Base-by-base conservation (phyloP, 306 rosid genomes). In the Prunus armeniaca region DNA sequence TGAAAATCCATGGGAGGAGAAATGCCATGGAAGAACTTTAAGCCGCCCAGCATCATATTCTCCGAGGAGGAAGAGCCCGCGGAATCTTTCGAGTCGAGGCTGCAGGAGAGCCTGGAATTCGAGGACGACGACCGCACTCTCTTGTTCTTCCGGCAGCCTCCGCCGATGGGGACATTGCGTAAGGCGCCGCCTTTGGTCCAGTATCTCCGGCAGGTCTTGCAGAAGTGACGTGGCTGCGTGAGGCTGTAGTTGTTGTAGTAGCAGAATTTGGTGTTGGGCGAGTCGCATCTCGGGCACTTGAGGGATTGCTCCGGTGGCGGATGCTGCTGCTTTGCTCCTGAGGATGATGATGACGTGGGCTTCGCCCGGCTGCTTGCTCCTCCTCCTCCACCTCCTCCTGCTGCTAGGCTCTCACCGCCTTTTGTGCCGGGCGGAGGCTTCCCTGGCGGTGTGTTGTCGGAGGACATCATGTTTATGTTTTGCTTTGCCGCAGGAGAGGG, bases 181-280 rank as follows among this genome's bases (percentile, higher is more conserved):
- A 95, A 76, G 54, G 98, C 95, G 1, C 98, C 98, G 19, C 96
- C 98, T 77, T 88, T 90, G 57, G 98, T 95, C 98, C 98, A 95
- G 86, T 95, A 95, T 60, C 98, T 82, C 50, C 98, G 80, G 69
- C 98, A 95, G 2, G 97, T 95, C 82, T 95, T 95, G 89, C 98
- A 95, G 87, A 95, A 95, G 73, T 91, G 96, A 45, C 99, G 69
- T 0, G 99, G 99, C 80, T 95, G 99, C 6, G 96, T 90, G 56
- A 95, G 93, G 82, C 96, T 92, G 85, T 95, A 95, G 80, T 95
- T 95, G 87, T 95, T 95, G 91, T 90, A 95, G 93, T 95, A 95
- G 76, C 98, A 95, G 88, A 95, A 95, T 69, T 95, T 95, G 30
- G 98, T 95, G 90, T 92, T 92, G 50, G 96, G 92, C 0, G 98